Conservation (phyloP, 2,329 filamentous ascomycete species). For the Leptographium lundbergii region DNA sequence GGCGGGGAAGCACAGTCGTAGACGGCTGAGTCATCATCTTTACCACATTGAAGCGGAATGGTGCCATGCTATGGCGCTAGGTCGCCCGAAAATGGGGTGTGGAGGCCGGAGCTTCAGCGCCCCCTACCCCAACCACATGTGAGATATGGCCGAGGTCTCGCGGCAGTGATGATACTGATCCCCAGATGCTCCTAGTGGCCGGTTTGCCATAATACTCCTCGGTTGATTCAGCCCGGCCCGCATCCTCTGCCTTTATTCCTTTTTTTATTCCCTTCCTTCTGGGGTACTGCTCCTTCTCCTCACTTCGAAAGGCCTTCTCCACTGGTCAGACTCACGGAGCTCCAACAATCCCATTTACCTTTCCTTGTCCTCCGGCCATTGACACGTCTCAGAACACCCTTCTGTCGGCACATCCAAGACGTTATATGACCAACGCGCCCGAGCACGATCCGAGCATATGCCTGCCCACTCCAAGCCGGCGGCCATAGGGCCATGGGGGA, state of each 20-base stretch:
- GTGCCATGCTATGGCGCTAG: background rate
- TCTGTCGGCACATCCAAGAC: background rate
- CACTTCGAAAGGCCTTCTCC: background rate
- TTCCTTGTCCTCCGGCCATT: background rate
- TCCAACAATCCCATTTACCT: background rate
- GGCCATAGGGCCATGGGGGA: slow-evolving; percentile 78
- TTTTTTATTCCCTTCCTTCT: background rate
- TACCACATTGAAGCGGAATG: background rate
- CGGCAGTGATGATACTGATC: slow-evolving; percentile 1
- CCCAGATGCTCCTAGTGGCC: background rate
- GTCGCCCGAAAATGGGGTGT: background rate
- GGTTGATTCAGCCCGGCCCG: background rate
- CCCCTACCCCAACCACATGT: slow-evolving; percentile 8
- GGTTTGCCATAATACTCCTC: background rate
- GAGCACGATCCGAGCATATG: slow-evolving; percentile 23
- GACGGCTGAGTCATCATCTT: background rate
- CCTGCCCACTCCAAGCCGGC: slow-evolving; percentile 49
- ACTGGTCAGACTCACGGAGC: background rate
- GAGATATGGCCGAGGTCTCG: slow-evolving; percentile 13
- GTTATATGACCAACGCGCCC: background rate
- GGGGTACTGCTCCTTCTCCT: background rate
- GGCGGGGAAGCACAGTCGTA: background rate
- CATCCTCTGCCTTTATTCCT: no score
- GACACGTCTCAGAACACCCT: background rate
- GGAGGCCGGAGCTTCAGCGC: background rate